Evolutionary conservation across 2,329 filamentous ascomycete species (phyloP).

Genomic region (Xylariaceae sp.): DNA sequence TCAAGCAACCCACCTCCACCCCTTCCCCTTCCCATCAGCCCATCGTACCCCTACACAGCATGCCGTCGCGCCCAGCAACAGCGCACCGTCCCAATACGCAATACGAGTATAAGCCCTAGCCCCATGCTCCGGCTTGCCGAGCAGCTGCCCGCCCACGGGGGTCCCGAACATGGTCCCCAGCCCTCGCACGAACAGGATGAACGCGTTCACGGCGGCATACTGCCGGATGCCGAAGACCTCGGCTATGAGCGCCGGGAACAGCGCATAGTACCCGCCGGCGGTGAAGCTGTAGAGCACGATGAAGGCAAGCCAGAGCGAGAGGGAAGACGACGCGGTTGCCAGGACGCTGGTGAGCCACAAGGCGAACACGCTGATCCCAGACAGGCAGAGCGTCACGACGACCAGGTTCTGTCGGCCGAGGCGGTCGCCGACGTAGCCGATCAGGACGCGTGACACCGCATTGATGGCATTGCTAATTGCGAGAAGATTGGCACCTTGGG

Average conservation of each 20-base stretch:
- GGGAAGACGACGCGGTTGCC: slow-evolving; percentile 24
- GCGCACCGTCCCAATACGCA: slow-evolving; percentile 39
- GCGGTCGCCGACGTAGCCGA: slow-evolving; percentile 43
- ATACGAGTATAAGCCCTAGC: slow-evolving; percentile 35
- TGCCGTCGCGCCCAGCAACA: slow-evolving; percentile 35
- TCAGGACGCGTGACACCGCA: slow-evolving; percentile 38
- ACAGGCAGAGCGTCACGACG: slow-evolving; percentile 36
- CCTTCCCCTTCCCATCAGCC: slow-evolving; percentile 35
- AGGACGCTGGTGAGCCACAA: slow-evolving; percentile 35
- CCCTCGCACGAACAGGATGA: slow-evolving; percentile 42
- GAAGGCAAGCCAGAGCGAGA: slow-evolving; percentile 38
- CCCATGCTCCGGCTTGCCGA: slow-evolving; percentile 30
- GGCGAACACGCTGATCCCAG: slow-evolving; percentile 33
- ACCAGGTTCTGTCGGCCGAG: slow-evolving; percentile 46
- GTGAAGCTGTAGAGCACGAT: slow-evolving; percentile 41
- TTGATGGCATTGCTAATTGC: slow-evolving; percentile 45
- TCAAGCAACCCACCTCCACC: slow-evolving; percentile 40
- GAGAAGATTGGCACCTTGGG: slow-evolving; percentile 40
- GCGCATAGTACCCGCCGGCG: slow-evolving; percentile 41
- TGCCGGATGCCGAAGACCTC: slow-evolving; percentile 45
- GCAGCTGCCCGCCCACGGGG: slow-evolving; percentile 40
- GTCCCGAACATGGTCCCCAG: slow-evolving; percentile 42
- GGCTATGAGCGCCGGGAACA: slow-evolving; percentile 44
- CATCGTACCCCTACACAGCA: slow-evolving; percentile 41
- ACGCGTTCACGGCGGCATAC: slow-evolving; percentile 45